These are phyloP conservation scores for Hordeum pubiflorum DNA, from an alignment of 202 grass and related monocot species.

Conservation along the genomic window DNA sequence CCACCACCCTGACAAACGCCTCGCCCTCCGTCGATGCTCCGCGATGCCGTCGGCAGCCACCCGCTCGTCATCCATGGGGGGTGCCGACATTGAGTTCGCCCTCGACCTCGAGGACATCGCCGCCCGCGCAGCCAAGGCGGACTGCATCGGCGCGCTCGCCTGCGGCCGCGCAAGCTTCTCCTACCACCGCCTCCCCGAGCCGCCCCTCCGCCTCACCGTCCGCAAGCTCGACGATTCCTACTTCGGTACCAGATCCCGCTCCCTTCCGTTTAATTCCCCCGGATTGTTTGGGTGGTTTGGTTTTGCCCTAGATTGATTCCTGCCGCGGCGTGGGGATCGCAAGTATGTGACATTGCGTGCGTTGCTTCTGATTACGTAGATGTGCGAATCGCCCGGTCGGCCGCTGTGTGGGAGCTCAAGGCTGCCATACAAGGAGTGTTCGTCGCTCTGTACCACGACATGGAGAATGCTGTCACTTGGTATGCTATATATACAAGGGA, in stretches of 20 bases:
- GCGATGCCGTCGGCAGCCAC: conserved; percentile 14
- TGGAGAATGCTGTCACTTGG: conserved; percentile 53
- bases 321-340: background rate
- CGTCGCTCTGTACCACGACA: conserved; percentile 27
- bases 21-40: background rate
- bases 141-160: conserved; percentile 30
- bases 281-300: background rate
- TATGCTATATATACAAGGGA: conserved; percentile 10
- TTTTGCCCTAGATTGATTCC: background rate
- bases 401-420: conserved; percentile 64
- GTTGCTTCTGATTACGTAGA: conserved; percentile 28
- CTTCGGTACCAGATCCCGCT: conserved; percentile 45
- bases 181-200: conserved; percentile 54
- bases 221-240: conserved; percentile 76
- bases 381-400: conserved; percentile 43
- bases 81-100: background rate
- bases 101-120: conserved; percentile 10
- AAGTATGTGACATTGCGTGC: background rate
- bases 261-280: background rate
- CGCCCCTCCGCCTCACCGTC: conserved; percentile 56
- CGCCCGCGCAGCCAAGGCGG: conserved; percentile 3
- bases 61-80: background rate
- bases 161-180: conserved; percentile 61
- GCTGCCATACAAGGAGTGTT: conserved; percentile 62
- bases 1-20: background rate